A percentile compares a stretch with the other conserved stretches of the same genome.
Conservation (phyloP, 148 eudicot species). For the Chenopodium suecicum region DNA sequence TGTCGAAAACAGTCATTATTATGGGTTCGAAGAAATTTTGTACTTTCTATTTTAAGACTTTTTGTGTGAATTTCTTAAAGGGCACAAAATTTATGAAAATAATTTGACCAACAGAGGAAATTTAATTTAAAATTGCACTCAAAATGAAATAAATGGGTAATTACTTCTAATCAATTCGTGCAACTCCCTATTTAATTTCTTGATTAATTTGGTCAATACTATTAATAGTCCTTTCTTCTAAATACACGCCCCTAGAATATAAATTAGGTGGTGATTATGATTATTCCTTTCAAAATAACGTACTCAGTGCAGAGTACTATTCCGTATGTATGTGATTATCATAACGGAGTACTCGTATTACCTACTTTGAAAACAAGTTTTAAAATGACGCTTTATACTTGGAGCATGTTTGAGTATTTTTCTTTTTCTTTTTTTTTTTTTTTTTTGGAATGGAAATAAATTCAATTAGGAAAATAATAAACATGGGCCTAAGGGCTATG, state of each 20-base stretch:
- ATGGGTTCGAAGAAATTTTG: neutral
- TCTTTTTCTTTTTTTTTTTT: too few species aligned
- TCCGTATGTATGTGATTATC: too few species aligned
- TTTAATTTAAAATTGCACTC: conserved; percentile 7
- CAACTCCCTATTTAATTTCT: neutral
- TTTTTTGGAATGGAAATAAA: too few species aligned
- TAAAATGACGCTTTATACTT: too few species aligned
- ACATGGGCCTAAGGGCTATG: too few species aligned
- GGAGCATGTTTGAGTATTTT: too few species aligned
- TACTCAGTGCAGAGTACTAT: too few species aligned
- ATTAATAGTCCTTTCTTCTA: neutral
- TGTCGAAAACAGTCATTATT: conserved; percentile 9
- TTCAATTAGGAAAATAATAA: too few species aligned
- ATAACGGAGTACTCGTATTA: too few species aligned
- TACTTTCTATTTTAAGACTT: conserved; percentile 2
- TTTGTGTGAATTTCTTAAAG: neutral
- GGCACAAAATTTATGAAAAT: neutral
- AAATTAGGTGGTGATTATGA: neutral
- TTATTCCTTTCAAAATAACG: neutral
- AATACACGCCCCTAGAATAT: neutral
- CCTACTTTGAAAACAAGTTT: too few species aligned
- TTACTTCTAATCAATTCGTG: neutral
- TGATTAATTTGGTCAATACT: conserved; percentile 12
- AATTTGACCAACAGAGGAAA: conserved; percentile 16
- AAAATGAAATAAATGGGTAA: neutral